These are phyloP conservation scores for Venturia nashicola DNA, from an alignment of 2,329 filamentous ascomycete species.

Conservation along the genomic window DNA sequence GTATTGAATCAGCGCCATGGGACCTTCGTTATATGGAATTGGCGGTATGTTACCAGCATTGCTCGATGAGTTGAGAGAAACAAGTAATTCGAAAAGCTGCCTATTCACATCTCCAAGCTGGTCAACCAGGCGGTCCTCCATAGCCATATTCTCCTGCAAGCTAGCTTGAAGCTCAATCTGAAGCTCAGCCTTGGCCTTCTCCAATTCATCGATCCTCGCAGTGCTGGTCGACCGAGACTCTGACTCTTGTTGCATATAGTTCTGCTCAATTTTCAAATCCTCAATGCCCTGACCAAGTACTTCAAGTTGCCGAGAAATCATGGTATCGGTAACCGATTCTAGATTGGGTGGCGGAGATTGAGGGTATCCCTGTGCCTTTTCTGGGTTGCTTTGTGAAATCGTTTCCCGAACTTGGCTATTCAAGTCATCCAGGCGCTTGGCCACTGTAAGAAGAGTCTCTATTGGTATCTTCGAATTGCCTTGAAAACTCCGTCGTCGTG, in stretches of 20 bases:
- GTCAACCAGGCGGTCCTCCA: slow-evolving; percentile 16
- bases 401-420: slow-evolving; percentile 56
- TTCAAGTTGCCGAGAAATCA: slow-evolving; percentile 42
- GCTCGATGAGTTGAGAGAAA: neutral
- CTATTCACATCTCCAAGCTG: slow-evolving; percentile 43
- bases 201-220: neutral
- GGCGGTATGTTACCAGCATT: neutral
- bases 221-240: neutral
- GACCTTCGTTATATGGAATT: slow-evolving; percentile 20
- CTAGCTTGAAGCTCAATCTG: slow-evolving; percentile 9
- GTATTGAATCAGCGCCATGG: slow-evolving; percentile 57
- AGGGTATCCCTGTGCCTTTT: slow-evolving; percentile 18
- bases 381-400: slow-evolving; percentile 51
- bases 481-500: neutral
- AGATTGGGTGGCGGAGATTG: neutral
- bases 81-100: slow-evolving; percentile 41
- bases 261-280: slow-evolving; percentile 7
- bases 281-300: slow-evolving; percentile 56
- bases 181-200: neutral
- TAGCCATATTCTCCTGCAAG: slow-evolving; percentile 9
- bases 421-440: slow-evolving; percentile 53
- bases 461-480: slow-evolving; percentile 15
- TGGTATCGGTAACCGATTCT: neutral
- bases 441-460: slow-evolving; percentile 25
- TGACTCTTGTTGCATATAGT: neutral